These are phyloP conservation scores for Thalassiosira profunda DNA, from an alignment of 108 stramenopile species.

Conservation along the genomic window DNA sequence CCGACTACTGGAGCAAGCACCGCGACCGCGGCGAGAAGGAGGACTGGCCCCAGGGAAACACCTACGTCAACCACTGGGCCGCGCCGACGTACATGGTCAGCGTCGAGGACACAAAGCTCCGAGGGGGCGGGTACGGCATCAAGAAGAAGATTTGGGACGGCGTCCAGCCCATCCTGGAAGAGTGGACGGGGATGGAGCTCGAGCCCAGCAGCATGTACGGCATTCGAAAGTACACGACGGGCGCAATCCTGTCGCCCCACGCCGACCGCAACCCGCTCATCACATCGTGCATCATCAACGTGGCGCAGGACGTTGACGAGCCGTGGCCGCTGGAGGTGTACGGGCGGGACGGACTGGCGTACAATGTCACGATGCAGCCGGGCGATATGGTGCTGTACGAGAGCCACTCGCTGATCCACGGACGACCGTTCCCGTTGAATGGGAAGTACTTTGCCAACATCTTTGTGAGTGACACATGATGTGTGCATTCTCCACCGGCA, in stretches of 20 bases:
- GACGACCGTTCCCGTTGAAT: slow-evolving; percentile 86
- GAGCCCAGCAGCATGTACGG: slow-evolving; percentile 88
- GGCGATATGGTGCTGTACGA: slow-evolving; percentile 86
- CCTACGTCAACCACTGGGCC: slow-evolving; percentile 81
- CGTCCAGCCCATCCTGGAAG: slow-evolving; percentile 74
- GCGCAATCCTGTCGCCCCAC: slow-evolving; percentile 79
- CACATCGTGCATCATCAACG: slow-evolving; percentile 91
- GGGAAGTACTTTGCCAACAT: slow-evolving; percentile 89
- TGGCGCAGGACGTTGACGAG: slow-evolving; percentile 93
- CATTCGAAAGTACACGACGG: slow-evolving; percentile 81
- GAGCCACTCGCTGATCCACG: slow-evolving; percentile 71
- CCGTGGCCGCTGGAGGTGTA: slow-evolving; percentile 93
- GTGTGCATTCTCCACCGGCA: slow-evolving; percentile 25
- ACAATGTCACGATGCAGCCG: slow-evolving; percentile 88
- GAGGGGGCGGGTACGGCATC: slow-evolving; percentile 69
- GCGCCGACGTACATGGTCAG: slow-evolving; percentile 80
- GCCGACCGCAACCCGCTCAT: slow-evolving; percentile 92
- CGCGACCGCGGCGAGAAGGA: slow-evolving; percentile 59
- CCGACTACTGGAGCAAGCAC: slow-evolving; percentile 67
- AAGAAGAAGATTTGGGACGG: slow-evolving; percentile 81
- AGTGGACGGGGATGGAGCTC: slow-evolving; percentile 92
- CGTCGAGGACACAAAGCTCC: slow-evolving; percentile 68
- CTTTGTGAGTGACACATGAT: slow-evolving; percentile 63
- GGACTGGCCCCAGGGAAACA: slow-evolving; percentile 74
- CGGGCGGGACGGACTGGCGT: slow-evolving; percentile 82